A percentile compares a stretch with the other conserved stretches of the same genome.
phyloP scores from a whole-genome alignment of 495 filamentous ascomycete species.

The Xylaria castorea region DNA sequence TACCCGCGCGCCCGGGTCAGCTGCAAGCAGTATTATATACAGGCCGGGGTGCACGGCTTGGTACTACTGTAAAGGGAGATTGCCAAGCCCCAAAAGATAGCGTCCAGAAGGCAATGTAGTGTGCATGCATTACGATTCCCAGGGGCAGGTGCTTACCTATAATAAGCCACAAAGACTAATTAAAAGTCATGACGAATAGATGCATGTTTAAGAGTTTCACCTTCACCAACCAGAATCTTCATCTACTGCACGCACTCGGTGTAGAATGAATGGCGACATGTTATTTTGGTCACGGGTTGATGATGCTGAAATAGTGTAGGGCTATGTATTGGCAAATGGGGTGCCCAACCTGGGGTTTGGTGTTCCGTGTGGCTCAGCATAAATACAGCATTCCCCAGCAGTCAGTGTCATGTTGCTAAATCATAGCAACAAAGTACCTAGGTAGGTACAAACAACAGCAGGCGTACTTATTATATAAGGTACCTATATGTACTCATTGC shows the following conservation, averaged over 20 bases:
- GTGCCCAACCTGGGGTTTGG: background rate
- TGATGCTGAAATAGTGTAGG: background rate
- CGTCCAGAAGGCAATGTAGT: background rate
- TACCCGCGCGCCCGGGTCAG: constrained; percentile 16
- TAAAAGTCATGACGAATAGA: background rate
- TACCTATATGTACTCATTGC: background rate
- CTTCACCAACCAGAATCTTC: background rate
- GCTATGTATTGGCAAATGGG: too few species aligned
- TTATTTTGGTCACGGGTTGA: background rate
- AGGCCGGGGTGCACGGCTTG: background rate
- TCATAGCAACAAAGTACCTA: background rate
- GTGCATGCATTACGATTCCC: background rate
- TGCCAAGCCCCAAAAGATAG: background rate
- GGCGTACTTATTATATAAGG: background rate
- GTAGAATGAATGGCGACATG: background rate
- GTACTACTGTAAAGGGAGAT: background rate
- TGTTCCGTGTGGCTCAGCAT: background rate
- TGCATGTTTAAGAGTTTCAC: background rate
- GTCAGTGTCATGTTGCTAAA: background rate
- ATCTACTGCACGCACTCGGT: background rate
- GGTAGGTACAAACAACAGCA: background rate
- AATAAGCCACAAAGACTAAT: background rate
- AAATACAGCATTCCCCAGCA: background rate
- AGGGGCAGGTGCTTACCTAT: background rate
- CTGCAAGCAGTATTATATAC: background rate